A percentile compares a stretch with the other conserved stretches of the same genome.
Conservation (phyloP, 75 land plant species). For the Gnetum montanum region DNA sequence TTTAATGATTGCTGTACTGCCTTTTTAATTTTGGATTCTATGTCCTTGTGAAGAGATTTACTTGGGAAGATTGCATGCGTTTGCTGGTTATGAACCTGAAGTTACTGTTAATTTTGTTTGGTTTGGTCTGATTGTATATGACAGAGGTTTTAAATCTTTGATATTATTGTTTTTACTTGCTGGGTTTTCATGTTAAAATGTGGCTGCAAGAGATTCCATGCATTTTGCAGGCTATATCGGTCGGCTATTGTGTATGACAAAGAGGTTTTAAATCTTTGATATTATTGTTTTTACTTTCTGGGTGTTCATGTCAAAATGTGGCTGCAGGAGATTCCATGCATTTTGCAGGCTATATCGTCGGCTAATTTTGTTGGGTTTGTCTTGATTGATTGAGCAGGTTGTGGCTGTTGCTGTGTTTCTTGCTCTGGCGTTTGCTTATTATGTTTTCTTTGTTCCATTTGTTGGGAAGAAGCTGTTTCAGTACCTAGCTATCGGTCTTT, state of each 20-base stretch:
- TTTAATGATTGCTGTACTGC: no score
- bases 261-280: neutral
- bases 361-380: neutral
- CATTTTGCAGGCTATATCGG: neutral
- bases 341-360: neutral
- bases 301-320: neutral
- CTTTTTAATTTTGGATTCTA: neutral
- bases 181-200: neutral
- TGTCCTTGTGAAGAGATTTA: neutral
- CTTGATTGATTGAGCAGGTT: slow-evolving; percentile 31
- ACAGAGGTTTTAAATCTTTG: neutral
- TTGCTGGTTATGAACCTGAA: no score
- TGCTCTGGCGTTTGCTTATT: slow-evolving; percentile 85
- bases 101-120: no score
- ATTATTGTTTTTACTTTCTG: neutral
- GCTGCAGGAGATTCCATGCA: neutral
- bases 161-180: neutral
- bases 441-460: slow-evolving; percentile 94
- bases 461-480: slow-evolving; percentile 55
- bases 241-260: neutral
- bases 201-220: slow-evolving; percentile 1
- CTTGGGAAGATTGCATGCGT: neutral
- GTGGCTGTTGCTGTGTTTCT: slow-evolving; percentile 92
- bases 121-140: no score
- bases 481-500: slow-evolving; percentile 58